A percentile compares a stretch with the other conserved stretches of the same genome.
phyloP scores from a whole-genome alignment of 2,329 filamentous ascomycete species.

The Lasiodiplodia sp. region DNA sequence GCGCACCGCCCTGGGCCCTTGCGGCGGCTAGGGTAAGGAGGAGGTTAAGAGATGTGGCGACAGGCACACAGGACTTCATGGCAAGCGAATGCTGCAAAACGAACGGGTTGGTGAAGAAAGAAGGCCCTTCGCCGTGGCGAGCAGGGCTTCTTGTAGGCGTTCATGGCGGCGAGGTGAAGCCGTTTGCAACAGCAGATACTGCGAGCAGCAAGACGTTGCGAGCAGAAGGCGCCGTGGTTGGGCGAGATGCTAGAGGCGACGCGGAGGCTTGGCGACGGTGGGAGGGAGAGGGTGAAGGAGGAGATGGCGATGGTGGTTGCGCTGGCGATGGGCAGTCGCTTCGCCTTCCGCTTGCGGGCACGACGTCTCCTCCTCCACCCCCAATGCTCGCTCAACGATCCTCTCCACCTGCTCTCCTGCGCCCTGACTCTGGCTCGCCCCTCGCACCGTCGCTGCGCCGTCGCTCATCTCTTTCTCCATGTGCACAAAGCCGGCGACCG shows the following conservation, averaged over 20 bases:
- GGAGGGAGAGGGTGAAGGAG: not conserved
- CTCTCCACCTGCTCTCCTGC: not conserved
- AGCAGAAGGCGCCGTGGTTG: not conserved
- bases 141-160: constrained; percentile 14
- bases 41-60: constrained; percentile 12
- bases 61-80: constrained; percentile 20
- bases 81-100: constrained; percentile 1
- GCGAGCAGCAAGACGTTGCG: constrained; percentile 19
- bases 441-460: constrained; percentile 12
- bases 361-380: not conserved
- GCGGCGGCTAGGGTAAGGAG: constrained; percentile 20
- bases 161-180: constrained; percentile 1
- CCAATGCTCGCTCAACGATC: not conserved
- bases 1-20: not conserved
- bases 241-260: not conserved
- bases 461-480: not conserved
- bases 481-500: constrained; percentile 13
- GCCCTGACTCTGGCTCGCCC: not conserved
- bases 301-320: constrained; percentile 1
- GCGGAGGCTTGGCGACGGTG: not conserved
- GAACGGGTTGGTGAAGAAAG: not conserved
- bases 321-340: not conserved
- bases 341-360: constrained; percentile 17
- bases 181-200: constrained; percentile 16
- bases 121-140: not conserved